Evolutionary conservation across 305 asterid species (phyloP).

Genomic region (Plantago coronopus): DNA sequence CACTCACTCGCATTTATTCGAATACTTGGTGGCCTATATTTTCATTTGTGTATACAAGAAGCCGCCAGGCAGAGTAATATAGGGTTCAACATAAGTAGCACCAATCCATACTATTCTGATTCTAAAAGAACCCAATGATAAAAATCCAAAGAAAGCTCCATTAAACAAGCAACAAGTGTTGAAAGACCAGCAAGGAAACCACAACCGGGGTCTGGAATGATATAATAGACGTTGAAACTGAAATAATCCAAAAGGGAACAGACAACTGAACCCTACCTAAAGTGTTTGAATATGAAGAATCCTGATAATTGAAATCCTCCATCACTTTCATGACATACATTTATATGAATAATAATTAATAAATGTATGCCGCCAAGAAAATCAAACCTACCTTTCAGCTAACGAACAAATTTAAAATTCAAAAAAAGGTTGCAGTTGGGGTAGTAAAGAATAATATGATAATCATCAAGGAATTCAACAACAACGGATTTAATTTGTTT

Average conservation of each 20-base stretch:
- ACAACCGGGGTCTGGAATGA: constrained; percentile 6
- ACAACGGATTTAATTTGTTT: too few species aligned
- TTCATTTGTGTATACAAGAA: constrained; percentile 32
- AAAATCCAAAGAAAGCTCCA: too few species aligned
- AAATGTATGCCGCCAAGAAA: constrained; percentile 39
- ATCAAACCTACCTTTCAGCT: constrained; percentile 41
- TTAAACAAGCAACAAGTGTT: not conserved
- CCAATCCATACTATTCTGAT: too few species aligned
- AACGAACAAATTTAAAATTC: constrained; percentile 27
- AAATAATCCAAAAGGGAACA: constrained; percentile 18
- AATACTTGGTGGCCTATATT: constrained; percentile 11
- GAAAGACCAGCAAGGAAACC: constrained; percentile 24
- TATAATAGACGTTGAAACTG: constrained; percentile 25
- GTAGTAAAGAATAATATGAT: too few species aligned
- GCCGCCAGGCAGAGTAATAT: constrained; percentile 26
- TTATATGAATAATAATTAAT: constrained; percentile 23
- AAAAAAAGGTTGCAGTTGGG: not conserved
- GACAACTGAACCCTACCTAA: constrained; percentile 58
- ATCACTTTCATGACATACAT: constrained; percentile 18
- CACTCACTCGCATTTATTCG: constrained; percentile 16
- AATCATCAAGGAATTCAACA: too few species aligned
- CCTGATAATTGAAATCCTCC: constrained; percentile 41
- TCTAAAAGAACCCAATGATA: too few species aligned
- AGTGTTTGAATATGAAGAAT: constrained; percentile 34
- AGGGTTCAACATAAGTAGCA: too few species aligned